phyloP scores from a whole-genome alignment of 2,329 filamentous ascomycete genomes.

The Fusarium sacchari region DNA sequence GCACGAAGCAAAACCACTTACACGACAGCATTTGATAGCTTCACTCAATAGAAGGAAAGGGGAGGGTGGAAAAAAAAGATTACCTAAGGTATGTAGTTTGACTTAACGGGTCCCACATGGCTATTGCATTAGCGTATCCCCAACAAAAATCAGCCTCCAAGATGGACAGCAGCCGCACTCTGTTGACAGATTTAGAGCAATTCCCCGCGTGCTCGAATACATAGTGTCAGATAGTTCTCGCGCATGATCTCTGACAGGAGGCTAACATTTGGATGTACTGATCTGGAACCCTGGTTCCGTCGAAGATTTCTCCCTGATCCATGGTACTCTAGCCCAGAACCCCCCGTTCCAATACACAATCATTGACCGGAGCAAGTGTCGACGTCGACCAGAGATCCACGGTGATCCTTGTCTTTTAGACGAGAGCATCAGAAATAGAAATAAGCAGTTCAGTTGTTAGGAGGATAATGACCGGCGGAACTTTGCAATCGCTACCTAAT shows the following conservation, averaged over 20 bases:
- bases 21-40: slow-evolving; percentile 3
- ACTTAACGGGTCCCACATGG: slow-evolving; percentile 33
- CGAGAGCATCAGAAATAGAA: slow-evolving; percentile 28
- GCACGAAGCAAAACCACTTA: slow-evolving; percentile 7
- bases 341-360: slow-evolving; percentile 13
- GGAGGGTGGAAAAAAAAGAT: background rate
- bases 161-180: slow-evolving; percentile 18
- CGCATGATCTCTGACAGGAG: background rate
- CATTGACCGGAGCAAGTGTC: slow-evolving; percentile 24
- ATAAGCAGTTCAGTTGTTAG: slow-evolving; percentile 23
- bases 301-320: slow-evolving; percentile 4
- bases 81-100: no score
- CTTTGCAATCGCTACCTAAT: slow-evolving; percentile 9
- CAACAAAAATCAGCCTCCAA: slow-evolving; percentile 41
- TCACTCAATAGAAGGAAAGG: slow-evolving; percentile 1
- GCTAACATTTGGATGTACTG: slow-evolving; percentile 3
- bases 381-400: slow-evolving; percentile 32
- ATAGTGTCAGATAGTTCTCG: background rate
- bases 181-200: slow-evolving; percentile 36
- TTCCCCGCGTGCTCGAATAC: slow-evolving; percentile 22
- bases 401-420: slow-evolving; percentile 16
- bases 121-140: slow-evolving; percentile 44
- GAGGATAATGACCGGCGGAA: slow-evolving; percentile 5
- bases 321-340: slow-evolving; percentile 16
- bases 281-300: background rate